Evolutionary conservation across 1,284 basidiomycete species (phyloP).

Genomic region (Afroboletus lepidellus): DNA sequence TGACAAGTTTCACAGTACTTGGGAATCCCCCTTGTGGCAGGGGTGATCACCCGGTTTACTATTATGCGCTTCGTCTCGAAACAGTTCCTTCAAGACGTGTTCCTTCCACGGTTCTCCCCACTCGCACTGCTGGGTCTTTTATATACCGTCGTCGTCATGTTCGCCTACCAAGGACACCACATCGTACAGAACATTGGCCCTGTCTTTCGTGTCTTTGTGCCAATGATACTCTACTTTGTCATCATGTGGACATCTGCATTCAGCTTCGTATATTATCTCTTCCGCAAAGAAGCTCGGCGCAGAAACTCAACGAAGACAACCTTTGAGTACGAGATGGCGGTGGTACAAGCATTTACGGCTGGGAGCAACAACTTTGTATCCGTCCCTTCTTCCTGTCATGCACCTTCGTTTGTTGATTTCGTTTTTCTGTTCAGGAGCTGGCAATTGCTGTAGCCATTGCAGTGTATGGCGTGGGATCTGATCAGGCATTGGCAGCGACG

Average conservation of each 20-base stretch:
- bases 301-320: conserved; percentile 18
- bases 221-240: conserved; percentile 75
- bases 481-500: conserved; percentile 77
- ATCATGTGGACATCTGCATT: conserved; percentile 77
- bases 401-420: not conserved
- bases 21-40: conserved; percentile 68
- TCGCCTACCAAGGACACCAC: conserved; percentile 60
- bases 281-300: conserved; percentile 26
- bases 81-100: conserved; percentile 51
- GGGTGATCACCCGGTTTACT: conserved; percentile 63
- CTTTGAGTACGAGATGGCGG: conserved; percentile 68
- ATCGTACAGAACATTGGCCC: conserved; percentile 59
- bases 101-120: conserved; percentile 71
- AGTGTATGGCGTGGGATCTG: conserved; percentile 71
- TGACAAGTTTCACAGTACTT: conserved; percentile 53
- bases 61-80: conserved; percentile 51
- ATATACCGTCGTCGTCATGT: conserved; percentile 77
- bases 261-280: conserved; percentile 51
- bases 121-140: conserved; percentile 72
- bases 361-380: conserved; percentile 57
- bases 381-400: conserved; percentile 13
- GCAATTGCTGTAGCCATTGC: conserved; percentile 85
- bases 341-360: conserved; percentile 64
- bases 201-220: conserved; percentile 79
- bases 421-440: conserved; percentile 49